These are phyloP conservation scores for Fomitopsis serialis DNA, from an alignment of 768 basidiomycete species.

Conservation along the genomic window DNA sequence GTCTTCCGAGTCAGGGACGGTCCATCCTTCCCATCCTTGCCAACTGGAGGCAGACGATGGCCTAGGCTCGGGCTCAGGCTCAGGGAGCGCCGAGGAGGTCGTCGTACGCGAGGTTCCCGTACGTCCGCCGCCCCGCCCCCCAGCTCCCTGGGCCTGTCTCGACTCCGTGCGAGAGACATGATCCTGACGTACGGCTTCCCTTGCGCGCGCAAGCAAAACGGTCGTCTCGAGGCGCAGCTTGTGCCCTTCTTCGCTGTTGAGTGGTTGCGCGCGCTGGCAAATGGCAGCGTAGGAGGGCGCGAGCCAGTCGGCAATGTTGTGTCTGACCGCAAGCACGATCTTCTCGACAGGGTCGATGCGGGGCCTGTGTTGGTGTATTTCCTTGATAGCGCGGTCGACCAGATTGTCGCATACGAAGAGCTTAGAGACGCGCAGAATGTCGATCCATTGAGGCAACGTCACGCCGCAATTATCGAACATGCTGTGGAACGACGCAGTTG, in stretches of 20 bases:
- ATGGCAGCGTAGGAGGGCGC: slow-evolving; percentile 29
- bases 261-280: slow-evolving; percentile 25
- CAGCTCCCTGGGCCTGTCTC: not conserved
- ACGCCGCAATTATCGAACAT: slow-evolving; percentile 9
- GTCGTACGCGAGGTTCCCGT: not conserved
- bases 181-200: slow-evolving; percentile 10
- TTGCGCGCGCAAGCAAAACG: slow-evolving; percentile 12
- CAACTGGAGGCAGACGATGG: not conserved
- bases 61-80: not conserved
- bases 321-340: slow-evolving; percentile 29
- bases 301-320: slow-evolving; percentile 32
- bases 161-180: not conserved
- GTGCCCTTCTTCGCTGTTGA: slow-evolving; percentile 25
- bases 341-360: slow-evolving; percentile 23
- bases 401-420: slow-evolving; percentile 29
- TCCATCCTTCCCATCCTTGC: not conserved
- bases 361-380: slow-evolving; percentile 17
- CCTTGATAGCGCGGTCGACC: slow-evolving; percentile 26
- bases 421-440: slow-evolving; percentile 32
- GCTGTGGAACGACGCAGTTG: slow-evolving; percentile 3
- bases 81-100: not conserved
- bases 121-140: not conserved
- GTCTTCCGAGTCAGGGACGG: not conserved
- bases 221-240: slow-evolving; percentile 21
- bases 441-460: slow-evolving; percentile 25